Conservation (phyloP, 352 stramenopile species). For the Pythium dissimile region DNA sequence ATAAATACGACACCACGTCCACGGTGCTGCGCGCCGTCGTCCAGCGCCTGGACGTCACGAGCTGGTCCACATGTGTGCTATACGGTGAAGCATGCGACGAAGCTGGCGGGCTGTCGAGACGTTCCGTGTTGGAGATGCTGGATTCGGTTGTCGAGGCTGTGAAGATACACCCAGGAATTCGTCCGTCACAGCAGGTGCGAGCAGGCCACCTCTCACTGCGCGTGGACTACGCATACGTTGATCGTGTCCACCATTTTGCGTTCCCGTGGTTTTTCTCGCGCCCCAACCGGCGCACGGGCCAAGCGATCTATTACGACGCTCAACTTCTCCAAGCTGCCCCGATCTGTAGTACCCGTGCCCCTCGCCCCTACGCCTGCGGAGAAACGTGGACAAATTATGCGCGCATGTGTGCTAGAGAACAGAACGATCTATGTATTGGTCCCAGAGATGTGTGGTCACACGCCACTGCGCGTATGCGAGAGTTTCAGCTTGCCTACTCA, state of each 20-base stretch:
- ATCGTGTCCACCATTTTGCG: slow-evolving; percentile 17
- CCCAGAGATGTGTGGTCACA: slow-evolving; percentile 10
- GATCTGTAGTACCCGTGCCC: not conserved
- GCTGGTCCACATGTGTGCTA: slow-evolving; percentile 20
- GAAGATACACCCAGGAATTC: not conserved
- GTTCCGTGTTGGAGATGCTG: slow-evolving; percentile 15
- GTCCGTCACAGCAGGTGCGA: not conserved
- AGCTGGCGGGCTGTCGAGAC: not conserved
- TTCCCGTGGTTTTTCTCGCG: slow-evolving; percentile 14
- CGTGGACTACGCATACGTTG: slow-evolving; percentile 3
- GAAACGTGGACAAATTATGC: slow-evolving; percentile 5
- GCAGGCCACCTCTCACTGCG: slow-evolving; percentile 8
- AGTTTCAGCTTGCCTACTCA: slow-evolving; percentile 3
- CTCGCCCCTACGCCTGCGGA: not conserved
- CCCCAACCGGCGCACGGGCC: not conserved
- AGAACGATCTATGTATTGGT: slow-evolving; percentile 5
- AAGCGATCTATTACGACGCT: slow-evolving; percentile 10
- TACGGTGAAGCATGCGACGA: slow-evolving; percentile 16
- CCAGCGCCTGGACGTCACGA: not conserved
- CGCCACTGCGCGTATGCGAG: not conserved
- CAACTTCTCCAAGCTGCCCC: not conserved
- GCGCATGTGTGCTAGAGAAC: not conserved
- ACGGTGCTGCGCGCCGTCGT: slow-evolving; percentile 16
- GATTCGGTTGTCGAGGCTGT: slow-evolving; percentile 18
- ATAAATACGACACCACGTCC: slow-evolving; percentile 30